Conservation (phyloP, 2,329 filamentous ascomycete genomes). For the Xenoacremonium recifei region DNA sequence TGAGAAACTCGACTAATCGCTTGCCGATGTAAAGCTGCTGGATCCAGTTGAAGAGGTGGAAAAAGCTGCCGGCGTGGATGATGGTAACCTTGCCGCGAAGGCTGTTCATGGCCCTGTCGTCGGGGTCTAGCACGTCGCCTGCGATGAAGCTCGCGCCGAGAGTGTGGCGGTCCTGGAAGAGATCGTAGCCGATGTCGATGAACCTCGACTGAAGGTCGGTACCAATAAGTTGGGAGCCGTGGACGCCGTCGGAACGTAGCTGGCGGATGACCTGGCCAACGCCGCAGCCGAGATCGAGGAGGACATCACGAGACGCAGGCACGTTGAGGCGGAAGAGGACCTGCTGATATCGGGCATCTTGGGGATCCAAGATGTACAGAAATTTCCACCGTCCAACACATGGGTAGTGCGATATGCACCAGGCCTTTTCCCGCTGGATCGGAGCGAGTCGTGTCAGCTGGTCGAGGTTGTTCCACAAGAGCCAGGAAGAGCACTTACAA, state of each 20-base stretch:
- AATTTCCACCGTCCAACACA: conserved; percentile 52
- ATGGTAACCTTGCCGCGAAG: conserved; percentile 44
- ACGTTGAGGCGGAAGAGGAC: conserved; percentile 41
- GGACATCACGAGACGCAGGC: conserved; percentile 35
- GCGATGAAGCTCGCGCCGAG: conserved; percentile 48
- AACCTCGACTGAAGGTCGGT: conserved; percentile 49
- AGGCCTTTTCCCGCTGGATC: conserved; percentile 44
- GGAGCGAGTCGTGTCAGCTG: conserved; percentile 9
- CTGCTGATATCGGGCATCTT: conserved; percentile 42
- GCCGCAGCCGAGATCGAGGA: conserved; percentile 52
- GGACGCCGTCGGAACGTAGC: conserved; percentile 48
- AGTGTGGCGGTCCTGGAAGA: conserved; percentile 58
- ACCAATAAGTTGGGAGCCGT: conserved; percentile 47
- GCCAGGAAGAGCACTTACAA: conserved; percentile 35
- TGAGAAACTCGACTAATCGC: conserved; percentile 45
- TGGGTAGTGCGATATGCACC: conserved; percentile 43
- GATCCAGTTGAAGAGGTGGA: conserved; percentile 48
- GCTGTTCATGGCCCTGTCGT: conserved; percentile 32
- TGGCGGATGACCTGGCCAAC: conserved; percentile 51
- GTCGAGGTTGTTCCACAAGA: background rate
- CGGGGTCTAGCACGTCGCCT: conserved; percentile 48
- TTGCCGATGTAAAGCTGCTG: conserved; percentile 45
- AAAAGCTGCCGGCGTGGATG: conserved; percentile 49
- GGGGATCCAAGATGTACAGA: conserved; percentile 39
- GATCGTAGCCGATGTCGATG: conserved; percentile 58